A percentile compares a stretch with the other conserved stretches of the same genome.
phyloP scores from a whole-genome alignment of 768 basidiomycete genomes.

The Pholiota conissans region DNA sequence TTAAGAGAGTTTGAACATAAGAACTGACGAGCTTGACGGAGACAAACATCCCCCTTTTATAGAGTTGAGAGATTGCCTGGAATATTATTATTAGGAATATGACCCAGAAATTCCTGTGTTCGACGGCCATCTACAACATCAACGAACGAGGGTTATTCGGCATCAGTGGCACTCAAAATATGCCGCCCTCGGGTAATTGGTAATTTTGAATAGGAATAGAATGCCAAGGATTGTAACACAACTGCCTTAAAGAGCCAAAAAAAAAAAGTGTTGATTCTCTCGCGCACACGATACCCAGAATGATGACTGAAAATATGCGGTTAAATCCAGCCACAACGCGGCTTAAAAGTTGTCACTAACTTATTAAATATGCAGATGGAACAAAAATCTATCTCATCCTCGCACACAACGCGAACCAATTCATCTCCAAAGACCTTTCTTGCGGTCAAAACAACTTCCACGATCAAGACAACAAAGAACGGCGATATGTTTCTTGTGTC shows the following conservation, averaged over 20 bases:
- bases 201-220: slow-evolving; percentile 15
- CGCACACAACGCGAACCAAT: too few species aligned
- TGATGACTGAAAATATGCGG: not conserved
- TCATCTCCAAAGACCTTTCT: too few species aligned
- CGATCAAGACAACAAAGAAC: not conserved
- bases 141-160: too few species aligned
- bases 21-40: slow-evolving; percentile 11
- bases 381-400: too few species aligned
- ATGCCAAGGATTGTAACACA: slow-evolving; percentile 13
- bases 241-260: too few species aligned
- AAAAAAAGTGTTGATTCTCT: too few species aligned
- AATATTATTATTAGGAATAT: slow-evolving; percentile 8
- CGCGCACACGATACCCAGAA: too few species aligned
- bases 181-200: slow-evolving; percentile 4
- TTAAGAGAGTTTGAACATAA: not conserved
- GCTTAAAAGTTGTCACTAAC: too few species aligned
- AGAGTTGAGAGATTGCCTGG: not conserved
- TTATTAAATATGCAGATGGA: not conserved
- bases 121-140: not conserved
- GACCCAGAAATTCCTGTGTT: slow-evolving; percentile 1
- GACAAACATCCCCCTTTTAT: not conserved
- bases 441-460: too few species aligned
- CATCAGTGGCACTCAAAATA: slow-evolving; percentile 7
- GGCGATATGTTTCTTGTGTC: slow-evolving; percentile 1
- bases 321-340: not conserved